Evolutionary conservation across 1,284 basidiomycete genomes (phyloP).

Genomic region (Neonothopanus nambi): DNA sequence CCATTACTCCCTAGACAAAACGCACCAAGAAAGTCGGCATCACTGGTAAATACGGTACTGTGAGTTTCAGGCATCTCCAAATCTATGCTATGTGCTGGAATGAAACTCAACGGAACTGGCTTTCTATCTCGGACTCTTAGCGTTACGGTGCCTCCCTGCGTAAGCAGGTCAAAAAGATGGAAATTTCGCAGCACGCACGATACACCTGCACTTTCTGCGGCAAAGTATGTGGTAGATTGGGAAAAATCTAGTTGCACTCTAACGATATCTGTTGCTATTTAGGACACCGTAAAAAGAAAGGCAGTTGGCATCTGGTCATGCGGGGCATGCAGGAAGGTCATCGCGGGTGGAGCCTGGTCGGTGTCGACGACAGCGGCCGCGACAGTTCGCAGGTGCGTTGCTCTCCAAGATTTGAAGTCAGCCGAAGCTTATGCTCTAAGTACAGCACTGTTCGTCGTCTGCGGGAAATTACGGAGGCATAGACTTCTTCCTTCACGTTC

Average conservation of each 20-base stretch:
- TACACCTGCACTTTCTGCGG: conserved; percentile 98
- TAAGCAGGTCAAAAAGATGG: conserved; percentile 98
- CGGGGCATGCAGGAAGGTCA: conserved; percentile 91
- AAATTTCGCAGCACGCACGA: conserved; percentile 94
- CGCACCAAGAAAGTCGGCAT: conserved; percentile 99
- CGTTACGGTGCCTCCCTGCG: conserved; percentile 99
- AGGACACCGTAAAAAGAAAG: conserved; percentile 96
- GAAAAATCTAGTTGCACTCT: neutral
- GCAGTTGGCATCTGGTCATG: conserved; percentile 99
- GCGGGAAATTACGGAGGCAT: conserved; percentile 90
- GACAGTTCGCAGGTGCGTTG: conserved; percentile 90
- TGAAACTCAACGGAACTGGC: too few species aligned
- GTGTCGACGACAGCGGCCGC: conserved; percentile 96
- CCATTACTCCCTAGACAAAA: conserved; percentile 66
- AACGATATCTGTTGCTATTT: conserved; percentile 12
- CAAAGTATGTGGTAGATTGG: conserved; percentile 62
- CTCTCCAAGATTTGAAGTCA: neutral
- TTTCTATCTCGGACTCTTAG: conserved; percentile 43
- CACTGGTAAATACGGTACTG: conserved; percentile 99
- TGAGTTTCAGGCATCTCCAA: conserved; percentile 44
- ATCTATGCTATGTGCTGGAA: conserved; percentile 1
- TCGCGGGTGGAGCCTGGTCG: conserved; percentile 99
- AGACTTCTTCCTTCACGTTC: conserved; percentile 33
- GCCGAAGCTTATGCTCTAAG: conserved; percentile 13
- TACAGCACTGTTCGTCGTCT: conserved; percentile 88